phyloP scores from a whole-genome alignment of 2,329 filamentous ascomycete genomes.

The Clonostachys chloroleuca region DNA sequence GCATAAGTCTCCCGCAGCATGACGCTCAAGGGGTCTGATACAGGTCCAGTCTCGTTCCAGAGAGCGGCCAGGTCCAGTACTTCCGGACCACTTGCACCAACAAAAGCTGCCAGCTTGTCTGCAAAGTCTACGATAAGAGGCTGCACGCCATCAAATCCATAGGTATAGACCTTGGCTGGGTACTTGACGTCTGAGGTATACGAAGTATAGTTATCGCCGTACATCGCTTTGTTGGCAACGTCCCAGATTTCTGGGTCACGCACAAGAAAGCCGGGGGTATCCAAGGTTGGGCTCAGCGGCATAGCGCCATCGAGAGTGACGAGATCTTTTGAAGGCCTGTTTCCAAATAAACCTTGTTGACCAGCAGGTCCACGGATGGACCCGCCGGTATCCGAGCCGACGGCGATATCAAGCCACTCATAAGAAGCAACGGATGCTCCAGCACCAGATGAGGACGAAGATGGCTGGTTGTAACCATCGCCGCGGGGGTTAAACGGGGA shows the following conservation, averaged over 20 bases:
- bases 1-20: constrained; percentile 26
- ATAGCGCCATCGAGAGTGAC: constrained; percentile 33
- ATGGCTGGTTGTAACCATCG: constrained; percentile 41
- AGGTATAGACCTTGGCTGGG: constrained; percentile 17
- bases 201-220: constrained; percentile 25
- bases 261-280: constrained; percentile 37
- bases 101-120: constrained; percentile 15
- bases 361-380: constrained; percentile 39
- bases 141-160: constrained; percentile 15
- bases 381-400: constrained; percentile 36
- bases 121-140: constrained; percentile 12
- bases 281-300: constrained; percentile 31
- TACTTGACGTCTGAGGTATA: constrained; percentile 14
- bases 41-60: constrained; percentile 16
- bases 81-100: constrained; percentile 10
- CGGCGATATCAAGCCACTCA: constrained; percentile 35
- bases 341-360: constrained; percentile 36
- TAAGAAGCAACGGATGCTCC: constrained; percentile 32
- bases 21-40: constrained; percentile 7
- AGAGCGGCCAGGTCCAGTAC: constrained; percentile 11
- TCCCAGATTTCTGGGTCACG: constrained; percentile 28
- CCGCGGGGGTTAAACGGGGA: constrained; percentile 38
- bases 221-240: constrained; percentile 19
- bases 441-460: constrained; percentile 37
- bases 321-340: constrained; percentile 33